phyloP scores from a whole-genome alignment of 2,329 filamentous ascomycete species.

The Monilinia aucupariae region DNA sequence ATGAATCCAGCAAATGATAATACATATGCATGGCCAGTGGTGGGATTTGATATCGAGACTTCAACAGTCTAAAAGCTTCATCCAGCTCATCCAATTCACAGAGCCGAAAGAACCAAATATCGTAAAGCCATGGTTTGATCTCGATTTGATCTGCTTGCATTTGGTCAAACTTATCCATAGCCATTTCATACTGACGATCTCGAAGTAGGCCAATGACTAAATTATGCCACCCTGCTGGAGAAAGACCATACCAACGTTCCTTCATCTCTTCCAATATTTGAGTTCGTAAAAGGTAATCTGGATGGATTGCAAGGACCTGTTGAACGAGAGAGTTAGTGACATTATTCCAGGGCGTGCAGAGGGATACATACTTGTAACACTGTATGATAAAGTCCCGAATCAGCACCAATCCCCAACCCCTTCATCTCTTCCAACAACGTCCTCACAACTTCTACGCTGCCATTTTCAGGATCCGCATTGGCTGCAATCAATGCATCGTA shows the following conservation, averaged over 20 bases:
- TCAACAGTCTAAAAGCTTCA: conserved; percentile 66
- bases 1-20: conserved; percentile 69
- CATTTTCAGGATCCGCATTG: conserved; percentile 57
- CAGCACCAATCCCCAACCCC: conserved; percentile 53
- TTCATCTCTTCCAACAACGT: conserved; percentile 70
- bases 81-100: conserved; percentile 68
- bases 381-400: conserved; percentile 63
- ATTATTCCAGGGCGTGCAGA: conserved; percentile 1
- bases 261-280: conserved; percentile 70
- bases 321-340: not conserved
- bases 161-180: conserved; percentile 62
- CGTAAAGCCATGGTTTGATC: conserved; percentile 69
- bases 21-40: conserved; percentile 44
- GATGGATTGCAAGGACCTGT: conserved; percentile 71
- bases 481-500: conserved; percentile 73
- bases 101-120: conserved; percentile 70
- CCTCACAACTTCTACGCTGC: conserved; percentile 59
- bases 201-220: conserved; percentile 70
- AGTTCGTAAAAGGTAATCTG: conserved; percentile 72
- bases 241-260: conserved; percentile 62
- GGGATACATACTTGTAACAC: conserved; percentile 54
- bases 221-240: conserved; percentile 56
- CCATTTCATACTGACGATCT: conserved; percentile 78
- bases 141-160: conserved; percentile 53
- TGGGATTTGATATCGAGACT: conserved; percentile 44